These are phyloP conservation scores for Parafenestella ontariensis DNA, from an alignment of 2,329 filamentous ascomycete genomes.

Conservation along the genomic window DNA sequence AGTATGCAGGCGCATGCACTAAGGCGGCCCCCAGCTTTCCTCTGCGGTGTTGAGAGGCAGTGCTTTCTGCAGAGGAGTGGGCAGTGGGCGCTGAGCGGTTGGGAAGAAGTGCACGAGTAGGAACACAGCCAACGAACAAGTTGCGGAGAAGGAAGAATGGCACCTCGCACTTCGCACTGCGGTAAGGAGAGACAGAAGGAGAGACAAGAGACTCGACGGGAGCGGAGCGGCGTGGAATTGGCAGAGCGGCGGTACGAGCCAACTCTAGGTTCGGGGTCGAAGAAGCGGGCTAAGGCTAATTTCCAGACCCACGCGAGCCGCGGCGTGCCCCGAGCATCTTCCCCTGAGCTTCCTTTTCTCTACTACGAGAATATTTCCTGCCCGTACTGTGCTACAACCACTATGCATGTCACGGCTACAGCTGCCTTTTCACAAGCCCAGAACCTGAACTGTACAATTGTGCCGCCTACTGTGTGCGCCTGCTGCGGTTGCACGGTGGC, in stretches of 20 bases:
- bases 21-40: background rate
- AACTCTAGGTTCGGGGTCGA: conserved; percentile 3
- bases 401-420: too few species aligned
- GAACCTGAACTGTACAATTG: too few species aligned
- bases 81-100: background rate
- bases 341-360: conserved; percentile 11
- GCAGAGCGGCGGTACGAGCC: background rate
- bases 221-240: conserved; percentile 15
- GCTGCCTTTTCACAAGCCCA: too few species aligned
- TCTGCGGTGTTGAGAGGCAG: conserved; percentile 1
- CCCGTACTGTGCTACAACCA: too few species aligned
- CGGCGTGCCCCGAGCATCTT: conserved; percentile 12
- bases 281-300: conserved; percentile 4
- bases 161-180: background rate
- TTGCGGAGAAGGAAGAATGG: background rate
- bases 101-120: background rate
- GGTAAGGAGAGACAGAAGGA: conserved; percentile 18
- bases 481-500: background rate
- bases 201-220: conserved; percentile 6
- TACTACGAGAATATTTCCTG: too few species aligned
- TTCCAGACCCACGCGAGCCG: conserved; percentile 11
- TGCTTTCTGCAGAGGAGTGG: conserved; percentile 2
- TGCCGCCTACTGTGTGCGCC: background rate
- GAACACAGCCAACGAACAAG: background rate
- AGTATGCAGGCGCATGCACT: conserved; percentile 4